Evolutionary conservation across 345 rosid genomes (phyloP).

Genomic region (Moricandia moricandioides): DNA sequence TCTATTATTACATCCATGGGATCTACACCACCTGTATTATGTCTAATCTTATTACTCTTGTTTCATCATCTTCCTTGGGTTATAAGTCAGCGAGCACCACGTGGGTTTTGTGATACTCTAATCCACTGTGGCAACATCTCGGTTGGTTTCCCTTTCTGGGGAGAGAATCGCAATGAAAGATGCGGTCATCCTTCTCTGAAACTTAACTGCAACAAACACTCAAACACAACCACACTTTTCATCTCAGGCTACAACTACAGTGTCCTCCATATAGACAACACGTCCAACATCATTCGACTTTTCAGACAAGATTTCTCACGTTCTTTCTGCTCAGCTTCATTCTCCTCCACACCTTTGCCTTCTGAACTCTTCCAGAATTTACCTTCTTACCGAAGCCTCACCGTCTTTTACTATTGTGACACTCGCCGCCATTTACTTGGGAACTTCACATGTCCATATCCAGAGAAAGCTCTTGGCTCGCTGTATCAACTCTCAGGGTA

Average conservation of each 20-base stretch:
- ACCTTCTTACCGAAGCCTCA: neutral
- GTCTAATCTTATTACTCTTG: constrained; percentile 9
- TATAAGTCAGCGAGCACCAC: neutral
- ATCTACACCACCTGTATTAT: neutral
- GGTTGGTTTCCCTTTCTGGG: constrained; percentile 45
- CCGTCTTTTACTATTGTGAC: neutral
- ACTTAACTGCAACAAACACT: constrained; percentile 29
- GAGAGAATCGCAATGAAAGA: rapidly evolving
- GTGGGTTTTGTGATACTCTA: neutral
- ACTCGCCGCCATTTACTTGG: neutral
- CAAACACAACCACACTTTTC: neutral
- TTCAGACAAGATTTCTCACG: constrained; percentile 7
- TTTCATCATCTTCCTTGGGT: constrained; percentile 13
- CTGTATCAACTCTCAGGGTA: neutral
- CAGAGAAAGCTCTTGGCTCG: neutral
- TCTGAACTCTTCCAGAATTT: neutral
- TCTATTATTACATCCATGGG: neutral
- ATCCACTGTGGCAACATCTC: constrained; percentile 37
- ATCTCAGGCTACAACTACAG: constrained; percentile 5
- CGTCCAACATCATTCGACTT: constrained; percentile 11
- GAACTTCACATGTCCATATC: neutral
- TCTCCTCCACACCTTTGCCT: neutral
- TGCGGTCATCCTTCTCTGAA: constrained; percentile 42
- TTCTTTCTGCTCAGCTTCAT: neutral
- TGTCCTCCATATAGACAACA: constrained; percentile 17